A percentile compares a stretch with the other conserved stretches of the same genome.
These are phyloP conservation scores for Akanthomyces muscarius DNA, from an alignment of 2,329 filamentous ascomycete genomes.

Conservation along the genomic window DNA sequence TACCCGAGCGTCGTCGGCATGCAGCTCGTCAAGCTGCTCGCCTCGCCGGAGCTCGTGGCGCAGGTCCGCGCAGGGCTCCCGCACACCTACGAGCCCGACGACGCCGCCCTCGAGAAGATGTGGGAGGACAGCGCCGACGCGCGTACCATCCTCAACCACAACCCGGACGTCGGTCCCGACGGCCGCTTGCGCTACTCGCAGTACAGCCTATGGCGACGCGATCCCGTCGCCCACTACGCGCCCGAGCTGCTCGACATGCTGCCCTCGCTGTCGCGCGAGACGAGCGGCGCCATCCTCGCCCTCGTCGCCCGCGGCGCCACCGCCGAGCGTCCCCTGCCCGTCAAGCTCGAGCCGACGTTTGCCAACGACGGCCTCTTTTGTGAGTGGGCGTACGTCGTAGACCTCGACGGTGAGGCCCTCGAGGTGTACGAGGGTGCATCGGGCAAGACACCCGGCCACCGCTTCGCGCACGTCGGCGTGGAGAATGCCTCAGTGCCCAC, in stretches of 20 bases:
- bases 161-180: background rate
- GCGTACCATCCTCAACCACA: background rate
- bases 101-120: background rate
- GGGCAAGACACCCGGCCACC: background rate
- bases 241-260: constrained; percentile 9
- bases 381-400: constrained; percentile 15
- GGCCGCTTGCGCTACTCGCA: background rate
- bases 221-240: constrained; percentile 1
- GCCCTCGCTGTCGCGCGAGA: constrained; percentile 4
- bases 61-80: constrained; percentile 3
- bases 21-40: background rate
- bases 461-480: background rate
- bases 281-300: constrained; percentile 4
- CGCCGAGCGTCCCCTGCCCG: background rate
- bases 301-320: constrained; percentile 9
- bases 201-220: background rate
- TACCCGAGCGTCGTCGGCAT: constrained; percentile 5
- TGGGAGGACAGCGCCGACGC: background rate
- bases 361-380: constrained; percentile 11
- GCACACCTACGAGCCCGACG: constrained; percentile 11
- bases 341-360: background rate
- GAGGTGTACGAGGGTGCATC: constrained; percentile 1
- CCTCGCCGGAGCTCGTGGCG: background rate
- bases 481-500: background rate
- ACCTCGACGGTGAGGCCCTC: constrained; percentile 2